Evolutionary conservation across 129 eudicot species (phyloP).

Genomic region (Cynara cardunculus): DNA sequence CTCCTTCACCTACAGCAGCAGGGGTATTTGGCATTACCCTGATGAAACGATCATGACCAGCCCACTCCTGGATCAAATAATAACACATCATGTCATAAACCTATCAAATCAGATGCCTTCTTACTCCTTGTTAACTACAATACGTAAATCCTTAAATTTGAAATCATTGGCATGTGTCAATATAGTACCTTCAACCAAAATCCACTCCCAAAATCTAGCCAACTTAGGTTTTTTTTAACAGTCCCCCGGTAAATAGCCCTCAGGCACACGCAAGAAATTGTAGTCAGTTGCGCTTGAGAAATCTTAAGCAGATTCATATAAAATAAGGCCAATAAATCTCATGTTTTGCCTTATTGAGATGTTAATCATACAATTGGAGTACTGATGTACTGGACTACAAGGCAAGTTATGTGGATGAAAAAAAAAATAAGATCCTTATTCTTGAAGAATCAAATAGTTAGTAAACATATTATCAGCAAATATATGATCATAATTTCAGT

Average conservation of each 20-base stretch:
- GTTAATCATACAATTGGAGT: too few species aligned
- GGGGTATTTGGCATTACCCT: constrained; percentile 99
- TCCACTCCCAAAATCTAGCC: too few species aligned
- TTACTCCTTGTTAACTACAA: background rate
- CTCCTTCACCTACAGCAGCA: constrained; percentile 93
- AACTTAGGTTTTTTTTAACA: too few species aligned
- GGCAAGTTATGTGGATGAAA: background rate
- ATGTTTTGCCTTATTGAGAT: background rate
- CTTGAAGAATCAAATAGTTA: background rate
- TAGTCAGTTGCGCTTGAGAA: background rate
- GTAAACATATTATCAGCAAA: constrained; percentile 4
- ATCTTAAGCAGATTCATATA: background rate
- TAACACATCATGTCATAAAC: background rate
- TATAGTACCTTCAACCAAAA: too few species aligned
- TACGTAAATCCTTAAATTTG: background rate
- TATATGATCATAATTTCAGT: background rate
- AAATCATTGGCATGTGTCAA: too few species aligned
- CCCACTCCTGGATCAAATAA: constrained; percentile 71
- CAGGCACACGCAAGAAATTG: background rate
- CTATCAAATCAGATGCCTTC: constrained; percentile 4
- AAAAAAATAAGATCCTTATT: background rate
- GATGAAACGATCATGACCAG: constrained; percentile 87
- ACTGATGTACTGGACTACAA: too few species aligned
- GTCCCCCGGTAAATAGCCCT: too few species aligned
- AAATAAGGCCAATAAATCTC: background rate